Conservation (phyloP, 768 basidiomycete genomes). For the Tricholoma flavovirens region DNA sequence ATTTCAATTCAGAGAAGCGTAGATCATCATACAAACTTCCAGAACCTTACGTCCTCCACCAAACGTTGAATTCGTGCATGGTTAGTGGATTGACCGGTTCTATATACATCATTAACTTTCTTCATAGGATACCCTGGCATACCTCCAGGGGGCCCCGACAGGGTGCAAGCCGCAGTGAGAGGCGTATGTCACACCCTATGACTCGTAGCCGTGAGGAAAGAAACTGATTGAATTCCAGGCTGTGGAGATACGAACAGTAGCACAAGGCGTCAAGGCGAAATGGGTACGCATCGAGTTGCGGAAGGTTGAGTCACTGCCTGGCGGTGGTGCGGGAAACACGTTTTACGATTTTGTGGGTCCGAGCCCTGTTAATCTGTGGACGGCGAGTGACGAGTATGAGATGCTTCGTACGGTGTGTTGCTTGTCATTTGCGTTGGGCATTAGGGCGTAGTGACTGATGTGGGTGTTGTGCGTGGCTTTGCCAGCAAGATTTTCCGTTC, state of each 20-base stretch:
- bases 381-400: conserved; percentile 68
- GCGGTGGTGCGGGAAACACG: conserved; percentile 60
- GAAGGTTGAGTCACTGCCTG: conserved; percentile 81
- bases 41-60: conserved; percentile 84
- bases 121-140: conserved; percentile 76
- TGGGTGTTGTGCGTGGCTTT: not conserved
- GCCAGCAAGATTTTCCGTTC: conserved; percentile 84
- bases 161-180: conserved; percentile 80
- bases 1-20: not conserved
- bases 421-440: not conserved
- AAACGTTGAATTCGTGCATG: conserved; percentile 50
- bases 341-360: conserved; percentile 79
- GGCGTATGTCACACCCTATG: conserved; percentile 51
- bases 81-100: conserved; percentile 6
- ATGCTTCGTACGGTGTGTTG: conserved; percentile 57
- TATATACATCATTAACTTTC: not conserved
- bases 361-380: conserved; percentile 82
- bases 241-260: conserved; percentile 76
- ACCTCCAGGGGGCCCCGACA: conserved; percentile 67
- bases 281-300: conserved; percentile 90
- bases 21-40: not conserved
- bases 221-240: conserved; percentile 42
- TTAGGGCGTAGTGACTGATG: not conserved
- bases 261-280: conserved; percentile 78
- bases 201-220: not conserved